Evolutionary conservation across 306 rosid species (phyloP), one percentile per base, ranked within the genome.

Genomic region (Delonix regia): DNA sequence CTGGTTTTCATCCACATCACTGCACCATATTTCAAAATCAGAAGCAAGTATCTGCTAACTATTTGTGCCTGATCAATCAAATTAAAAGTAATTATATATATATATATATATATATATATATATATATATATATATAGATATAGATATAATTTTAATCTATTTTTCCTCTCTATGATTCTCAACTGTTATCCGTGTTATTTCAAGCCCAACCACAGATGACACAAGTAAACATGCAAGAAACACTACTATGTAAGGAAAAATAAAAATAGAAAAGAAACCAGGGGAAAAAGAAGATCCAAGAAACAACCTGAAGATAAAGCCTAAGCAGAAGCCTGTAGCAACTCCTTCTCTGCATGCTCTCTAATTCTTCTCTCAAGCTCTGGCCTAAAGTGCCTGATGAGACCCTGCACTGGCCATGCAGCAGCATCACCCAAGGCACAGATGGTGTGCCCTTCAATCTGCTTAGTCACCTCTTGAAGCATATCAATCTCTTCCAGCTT

Each of bases 351-450:
- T 14, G 92, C 92, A 44, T 73, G 88, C 72, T 86, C 87, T 69
- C 76, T 86, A 70, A 90, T 90, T 83, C 92, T 88, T 78, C 92
- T 86, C 88, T 90, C 95, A 63, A 88, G 82, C 82, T 90, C 95
- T 6, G 88, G 88, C 86, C 92, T 88, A 78, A 90, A 90, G 73
- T 90, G 92, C 82, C 89, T 79, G 12, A 90, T 90, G 51, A 90
- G 90, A 60, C 92, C 95, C 77, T 90, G 95, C 78, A 90, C 92
- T 11, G 95, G 95, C 95, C 95, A 90, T 69, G 95, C 95, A 53
- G 95, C 95, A 74, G 92, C 95, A 85, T 90, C 95, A n/a, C 95
- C 94, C 71, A 88, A 81, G 53, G 95, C 95, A 53, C 95, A 86
- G 39, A 90, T 90, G 44, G 95, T 90, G 84, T 88, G 95, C 66